These are phyloP conservation scores for Hemileia vastatrix DNA, from an alignment of 1,284 basidiomycete genomes.

Conservation along the genomic window DNA sequence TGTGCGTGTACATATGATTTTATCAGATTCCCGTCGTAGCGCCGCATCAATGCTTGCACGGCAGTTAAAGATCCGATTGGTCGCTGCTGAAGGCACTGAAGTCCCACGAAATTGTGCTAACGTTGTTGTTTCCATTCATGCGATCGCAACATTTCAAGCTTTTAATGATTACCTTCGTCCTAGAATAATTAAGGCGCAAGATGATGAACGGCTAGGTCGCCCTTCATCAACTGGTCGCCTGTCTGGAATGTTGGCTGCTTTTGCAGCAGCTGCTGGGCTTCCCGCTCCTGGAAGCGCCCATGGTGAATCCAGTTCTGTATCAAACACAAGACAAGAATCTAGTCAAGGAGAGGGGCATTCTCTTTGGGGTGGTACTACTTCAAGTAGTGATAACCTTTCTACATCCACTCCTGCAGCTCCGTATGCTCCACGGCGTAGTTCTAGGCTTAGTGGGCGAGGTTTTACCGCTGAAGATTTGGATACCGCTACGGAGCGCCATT, in stretches of 20 bases:
- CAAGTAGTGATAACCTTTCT: slow-evolving; percentile 6
- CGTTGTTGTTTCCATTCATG: slow-evolving; percentile 88
- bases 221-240: slow-evolving; percentile 50
- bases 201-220: slow-evolving; percentile 25
- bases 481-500: not conserved
- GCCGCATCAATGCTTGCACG: slow-evolving; percentile 77
- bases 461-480: slow-evolving; percentile 23
- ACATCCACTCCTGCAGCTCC: slow-evolving; percentile 4
- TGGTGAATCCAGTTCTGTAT: slow-evolving; percentile 25
- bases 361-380: too few species aligned
- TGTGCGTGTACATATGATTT: not conserved
- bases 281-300: slow-evolving; percentile 23
- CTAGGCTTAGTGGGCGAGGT: slow-evolving; percentile 18
- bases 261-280: slow-evolving; percentile 56
- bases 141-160: slow-evolving; percentile 90
- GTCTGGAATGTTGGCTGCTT: slow-evolving; percentile 79
- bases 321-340: slow-evolving; percentile 26
- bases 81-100: slow-evolving; percentile 74
- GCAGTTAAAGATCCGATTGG: slow-evolving; percentile 73
- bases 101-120: slow-evolving; percentile 73
- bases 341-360: slow-evolving; percentile 42
- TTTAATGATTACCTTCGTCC: slow-evolving; percentile 88
- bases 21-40: slow-evolving; percentile 66
- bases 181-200: slow-evolving; percentile 65
- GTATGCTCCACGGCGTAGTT: slow-evolving; percentile 17